phyloP scores from a whole-genome alignment of 257 asterid genomes.

The Cordia subcordata region DNA sequence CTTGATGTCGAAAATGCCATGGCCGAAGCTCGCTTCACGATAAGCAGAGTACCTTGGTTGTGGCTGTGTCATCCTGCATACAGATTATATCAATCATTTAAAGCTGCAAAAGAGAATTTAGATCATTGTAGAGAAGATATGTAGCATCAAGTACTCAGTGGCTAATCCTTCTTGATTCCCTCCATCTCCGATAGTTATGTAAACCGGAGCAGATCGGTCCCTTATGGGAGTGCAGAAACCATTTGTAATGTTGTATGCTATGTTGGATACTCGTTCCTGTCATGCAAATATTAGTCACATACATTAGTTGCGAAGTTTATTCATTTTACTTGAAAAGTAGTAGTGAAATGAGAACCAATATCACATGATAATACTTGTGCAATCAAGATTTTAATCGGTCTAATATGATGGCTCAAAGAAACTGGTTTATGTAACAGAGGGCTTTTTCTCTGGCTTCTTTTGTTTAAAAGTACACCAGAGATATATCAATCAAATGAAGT shows the following conservation, averaged over 20 bases:
- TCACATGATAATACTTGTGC: too few species aligned
- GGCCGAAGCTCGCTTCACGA: conserved; percentile 63
- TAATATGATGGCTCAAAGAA: too few species aligned
- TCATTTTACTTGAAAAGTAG: too few species aligned
- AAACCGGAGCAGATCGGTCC: conserved; percentile 60
- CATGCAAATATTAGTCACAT: neutral
- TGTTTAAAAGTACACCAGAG: neutral
- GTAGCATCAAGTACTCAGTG: conserved; percentile 32
- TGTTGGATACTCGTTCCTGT: conserved; percentile 63
- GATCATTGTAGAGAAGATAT: neutral
- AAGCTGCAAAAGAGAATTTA: conserved; percentile 31
- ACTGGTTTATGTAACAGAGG: neutral
- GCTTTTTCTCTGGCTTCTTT: neutral
- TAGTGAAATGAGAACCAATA: too few species aligned
- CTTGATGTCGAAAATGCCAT: conserved; percentile 47
- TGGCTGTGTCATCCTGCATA: conserved; percentile 57
- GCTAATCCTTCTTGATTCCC: conserved; percentile 72
- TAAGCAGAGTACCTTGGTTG: conserved; percentile 56
- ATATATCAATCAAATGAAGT: neutral
- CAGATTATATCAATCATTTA: conserved; percentile 7
- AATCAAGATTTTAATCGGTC: too few species aligned
- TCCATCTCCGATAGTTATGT: conserved; percentile 69
- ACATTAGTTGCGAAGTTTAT: neutral
- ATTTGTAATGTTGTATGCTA: conserved; percentile 46
- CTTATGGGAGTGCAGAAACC: conserved; percentile 40